Base-by-base conservation (phyloP, 495 filamentous ascomycete genomes). In the Pseudotulostoma volvatum region DNA sequence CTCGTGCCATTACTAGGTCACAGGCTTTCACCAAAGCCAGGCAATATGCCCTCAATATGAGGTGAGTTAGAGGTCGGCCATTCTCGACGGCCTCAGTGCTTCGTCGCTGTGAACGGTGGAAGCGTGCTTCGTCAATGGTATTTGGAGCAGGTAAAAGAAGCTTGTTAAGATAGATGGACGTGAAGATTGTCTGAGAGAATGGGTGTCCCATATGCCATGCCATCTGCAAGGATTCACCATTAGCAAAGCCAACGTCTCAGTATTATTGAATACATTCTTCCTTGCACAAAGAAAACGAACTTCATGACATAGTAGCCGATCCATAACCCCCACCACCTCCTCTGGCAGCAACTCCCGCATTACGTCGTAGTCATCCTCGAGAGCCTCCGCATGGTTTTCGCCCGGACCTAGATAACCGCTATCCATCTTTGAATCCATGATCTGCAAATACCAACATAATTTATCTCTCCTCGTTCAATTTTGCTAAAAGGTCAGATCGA, bases 401-500 rank as follows among this genome's bases (percentile, higher is more conserved):
- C 75, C 83, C 7, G 77, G 71, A 9, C 68, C 69, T 11, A 90
- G 56, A 47, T 76, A 81, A 20, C 90, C 90, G 51, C 83, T 94
- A 52, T 97, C 90, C 90, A 97, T 96, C 56, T 95, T 97, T 0
- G 79, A 76, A 51, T 97, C 90, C 86, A 94, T 93, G 42, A 97
- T 88, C 90, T 97, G 46, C 40, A 4, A 32, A 16, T 38, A 14
- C 13, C 20, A 25, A 18, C 11, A 35, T 34, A 7, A 7, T 34
- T 39, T n/a, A n/a, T n/a, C n/a, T n/a, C n/a, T n/a, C n/a, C n/a
- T n/a, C n/a, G n/a, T n/a, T n/a, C n/a, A n/a, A n/a, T n/a, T n/a
- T n/a, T n/a, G n/a, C n/a, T n/a, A n/a, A n/a, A n/a, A n/a, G n/a
- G n/a, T n/a, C n/a, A n/a, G n/a, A n/a, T n/a, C n/a, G n/a, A n/a